Base-by-base conservation (phyloP, 306 rosid species). In the Parietaria judaica region DNA sequence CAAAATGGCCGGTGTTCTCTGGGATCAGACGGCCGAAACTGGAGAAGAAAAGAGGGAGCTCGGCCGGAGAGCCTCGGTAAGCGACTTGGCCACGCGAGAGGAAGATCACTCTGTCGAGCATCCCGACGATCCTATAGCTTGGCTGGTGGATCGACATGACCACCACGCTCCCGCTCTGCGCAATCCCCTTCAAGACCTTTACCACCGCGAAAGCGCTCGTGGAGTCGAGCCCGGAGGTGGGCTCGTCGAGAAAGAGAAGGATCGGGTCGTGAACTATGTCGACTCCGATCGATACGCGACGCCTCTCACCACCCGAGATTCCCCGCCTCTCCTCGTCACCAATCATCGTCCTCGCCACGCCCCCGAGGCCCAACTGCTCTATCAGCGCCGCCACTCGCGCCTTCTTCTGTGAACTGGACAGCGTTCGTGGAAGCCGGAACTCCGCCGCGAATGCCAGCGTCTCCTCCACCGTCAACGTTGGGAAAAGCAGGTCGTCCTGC, bases 151-250 rank as follows among this genome's bases (percentile, higher is more conserved):
- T 68, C 0, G 98, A 86, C 96, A 88, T 80, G 63, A 92, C 80
- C 4, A 92, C 96, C 1, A 92, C 83, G 86, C 96, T 88, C 36
- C 98, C 98, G 12, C 95, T 88, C 69, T 82, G 94, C 7, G 98
- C 96, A 36, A 92, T 88, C 74, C 95, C 76, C 60, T 84, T 95
- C 1, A 92, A 41, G 1, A 92, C 96, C 53, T 88, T 92, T 54
- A 92, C 98, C 67, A 92, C 98, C 95, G 88, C 82, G 90, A 67
- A 92, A 1, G 98, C 98, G 35, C 90, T 83, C 3, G 98, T 92
- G 0, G 98, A 92, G 68, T 92, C 98, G 0, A 92, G 88, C 36
- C 98, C 98, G 0, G 98, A 92, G 11, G 98, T 88, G 11, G 98
- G 98, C 36, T 88, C 98, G 67, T 92, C 98, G 0, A 92, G 88